phyloP scores from a whole-genome alignment of 2,329 filamentous ascomycete genomes.

The Hyphodiscus sp. region DNA sequence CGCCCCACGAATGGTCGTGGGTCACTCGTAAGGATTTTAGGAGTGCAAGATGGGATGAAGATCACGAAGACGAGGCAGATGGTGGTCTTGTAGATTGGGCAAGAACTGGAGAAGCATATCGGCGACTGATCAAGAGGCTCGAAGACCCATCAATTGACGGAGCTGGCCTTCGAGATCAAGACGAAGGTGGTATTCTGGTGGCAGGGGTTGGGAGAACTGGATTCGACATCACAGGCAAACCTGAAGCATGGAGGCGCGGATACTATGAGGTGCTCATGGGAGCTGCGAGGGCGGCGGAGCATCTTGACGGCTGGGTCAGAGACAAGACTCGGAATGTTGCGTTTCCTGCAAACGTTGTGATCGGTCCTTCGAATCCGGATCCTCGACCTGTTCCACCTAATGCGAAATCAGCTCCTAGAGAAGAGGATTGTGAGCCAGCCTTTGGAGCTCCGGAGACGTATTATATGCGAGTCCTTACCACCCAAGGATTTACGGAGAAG shows the following conservation, averaged over 20 bases:
- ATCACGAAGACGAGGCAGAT: slow-evolving; percentile 13
- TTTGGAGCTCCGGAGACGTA: slow-evolving; percentile 67
- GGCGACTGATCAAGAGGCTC: slow-evolving; percentile 55
- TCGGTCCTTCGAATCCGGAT: slow-evolving; percentile 76
- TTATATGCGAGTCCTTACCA: slow-evolving; percentile 78
- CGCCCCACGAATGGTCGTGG: slow-evolving; percentile 75
- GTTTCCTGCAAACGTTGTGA: slow-evolving; percentile 66
- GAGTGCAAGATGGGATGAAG: slow-evolving; percentile 35
- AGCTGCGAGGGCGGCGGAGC: slow-evolving; percentile 68
- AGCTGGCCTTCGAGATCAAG: slow-evolving; percentile 47
- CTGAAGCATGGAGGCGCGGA: slow-evolving; percentile 76
- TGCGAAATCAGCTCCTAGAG: slow-evolving; percentile 55
- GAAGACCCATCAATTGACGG: slow-evolving; percentile 67
- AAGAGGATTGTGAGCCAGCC: slow-evolving; percentile 67
- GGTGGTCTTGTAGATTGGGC: slow-evolving; percentile 52
- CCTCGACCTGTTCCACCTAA: slow-evolving; percentile 66
- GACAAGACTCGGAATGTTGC: slow-evolving; percentile 60
- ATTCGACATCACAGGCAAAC: slow-evolving; percentile 45
- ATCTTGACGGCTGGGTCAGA: slow-evolving; percentile 71
- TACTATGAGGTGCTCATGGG: slow-evolving; percentile 81
- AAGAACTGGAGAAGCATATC: slow-evolving; percentile 53
- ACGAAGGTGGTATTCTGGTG: slow-evolving; percentile 46
- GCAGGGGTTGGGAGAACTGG: slow-evolving; percentile 45
- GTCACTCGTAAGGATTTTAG: slow-evolving; percentile 63
- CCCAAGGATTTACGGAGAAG: slow-evolving; percentile 68